phyloP scores from a whole-genome alignment of 352 stramenopile genomes.

The Phytophthora kernoviae region DNA sequence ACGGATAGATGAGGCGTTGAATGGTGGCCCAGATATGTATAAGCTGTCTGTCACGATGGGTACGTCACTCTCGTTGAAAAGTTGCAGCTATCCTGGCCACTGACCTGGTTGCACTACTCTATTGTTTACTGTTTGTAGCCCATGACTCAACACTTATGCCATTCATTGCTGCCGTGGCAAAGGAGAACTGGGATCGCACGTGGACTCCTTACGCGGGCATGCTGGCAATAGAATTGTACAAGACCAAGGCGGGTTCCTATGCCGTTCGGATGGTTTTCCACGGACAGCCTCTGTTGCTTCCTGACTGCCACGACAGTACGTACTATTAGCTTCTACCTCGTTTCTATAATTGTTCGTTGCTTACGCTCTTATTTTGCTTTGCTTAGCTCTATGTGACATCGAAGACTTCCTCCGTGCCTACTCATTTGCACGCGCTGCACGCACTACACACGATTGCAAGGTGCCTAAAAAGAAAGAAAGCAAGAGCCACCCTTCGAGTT shows the following conservation, averaged over 20 bases:
- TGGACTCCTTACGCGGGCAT: constrained; percentile 87
- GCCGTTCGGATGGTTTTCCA: constrained; percentile 77
- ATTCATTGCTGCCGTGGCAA: constrained; percentile 70
- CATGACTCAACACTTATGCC: constrained; percentile 90
- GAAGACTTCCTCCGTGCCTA: constrained; percentile 62
- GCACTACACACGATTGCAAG: constrained; percentile 57
- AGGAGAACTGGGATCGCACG: constrained; percentile 78
- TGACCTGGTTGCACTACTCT: not conserved
- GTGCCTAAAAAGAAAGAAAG: constrained; percentile 36
- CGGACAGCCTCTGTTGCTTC: constrained; percentile 68
- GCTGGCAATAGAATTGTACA: constrained; percentile 83
- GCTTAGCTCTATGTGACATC: constrained; percentile 58
- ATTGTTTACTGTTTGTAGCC: constrained; percentile 13
- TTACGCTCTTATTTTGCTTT: constrained; percentile 10
- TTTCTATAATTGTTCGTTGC: not conserved
- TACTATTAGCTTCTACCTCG: not conserved
- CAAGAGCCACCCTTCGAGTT: constrained; percentile 24
- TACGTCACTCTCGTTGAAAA: constrained; percentile 26
- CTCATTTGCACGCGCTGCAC: constrained; percentile 56
- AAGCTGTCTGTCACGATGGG: constrained; percentile 83
- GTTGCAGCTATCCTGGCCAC: not conserved
- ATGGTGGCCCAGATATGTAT: constrained; percentile 38
- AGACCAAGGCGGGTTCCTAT: constrained; percentile 61
- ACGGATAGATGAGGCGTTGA: constrained; percentile 55
- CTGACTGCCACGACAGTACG: constrained; percentile 76